Evolutionary conservation across 352 stramenopile species (phyloP).

Genomic region (Phytopythium mirpurense): DNA sequence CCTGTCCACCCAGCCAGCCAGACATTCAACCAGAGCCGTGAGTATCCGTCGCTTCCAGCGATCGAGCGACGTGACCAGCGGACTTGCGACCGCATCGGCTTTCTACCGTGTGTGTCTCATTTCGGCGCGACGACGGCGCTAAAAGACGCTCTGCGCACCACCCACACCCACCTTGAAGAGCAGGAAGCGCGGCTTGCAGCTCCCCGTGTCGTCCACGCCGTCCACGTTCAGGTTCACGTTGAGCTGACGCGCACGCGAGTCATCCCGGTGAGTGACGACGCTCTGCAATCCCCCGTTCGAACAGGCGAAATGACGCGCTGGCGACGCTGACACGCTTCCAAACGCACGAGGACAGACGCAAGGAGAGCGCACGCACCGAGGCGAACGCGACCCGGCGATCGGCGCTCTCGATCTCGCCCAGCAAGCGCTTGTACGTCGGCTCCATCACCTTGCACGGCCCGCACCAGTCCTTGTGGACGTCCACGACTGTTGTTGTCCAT

Average conservation of each 20-base stretch:
- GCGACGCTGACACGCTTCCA: neutral
- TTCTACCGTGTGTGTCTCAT: conserved; percentile 5
- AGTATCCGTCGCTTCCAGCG: neutral
- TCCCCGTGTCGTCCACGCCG: conserved; percentile 44
- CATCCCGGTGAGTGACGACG: neutral
- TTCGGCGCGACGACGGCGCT: conserved; percentile 1
- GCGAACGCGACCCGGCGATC: conserved; percentile 52
- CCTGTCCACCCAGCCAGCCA: conserved; percentile 17
- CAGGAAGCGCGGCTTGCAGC: conserved; percentile 64
- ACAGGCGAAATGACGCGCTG: conserved; percentile 1
- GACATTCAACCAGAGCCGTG: neutral
- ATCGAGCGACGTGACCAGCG: neutral
- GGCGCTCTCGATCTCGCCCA: conserved; percentile 44
- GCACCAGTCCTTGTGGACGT: conserved; percentile 70
- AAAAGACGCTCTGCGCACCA: neutral
- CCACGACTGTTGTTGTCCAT: conserved; percentile 58
- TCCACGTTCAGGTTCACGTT: conserved; percentile 46
- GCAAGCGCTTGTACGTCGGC: conserved; percentile 64
- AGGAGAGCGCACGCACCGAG: conserved; percentile 21
- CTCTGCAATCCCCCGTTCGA: conserved; percentile 1
- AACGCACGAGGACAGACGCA: neutral
- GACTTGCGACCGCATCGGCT: conserved; percentile 4
- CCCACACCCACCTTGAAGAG: conserved; percentile 44
- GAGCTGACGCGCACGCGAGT: conserved; percentile 17
- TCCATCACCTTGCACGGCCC: conserved; percentile 73